Base-by-base conservation (phyloP, 306 rosid genomes). In the Geum urbanum region DNA sequence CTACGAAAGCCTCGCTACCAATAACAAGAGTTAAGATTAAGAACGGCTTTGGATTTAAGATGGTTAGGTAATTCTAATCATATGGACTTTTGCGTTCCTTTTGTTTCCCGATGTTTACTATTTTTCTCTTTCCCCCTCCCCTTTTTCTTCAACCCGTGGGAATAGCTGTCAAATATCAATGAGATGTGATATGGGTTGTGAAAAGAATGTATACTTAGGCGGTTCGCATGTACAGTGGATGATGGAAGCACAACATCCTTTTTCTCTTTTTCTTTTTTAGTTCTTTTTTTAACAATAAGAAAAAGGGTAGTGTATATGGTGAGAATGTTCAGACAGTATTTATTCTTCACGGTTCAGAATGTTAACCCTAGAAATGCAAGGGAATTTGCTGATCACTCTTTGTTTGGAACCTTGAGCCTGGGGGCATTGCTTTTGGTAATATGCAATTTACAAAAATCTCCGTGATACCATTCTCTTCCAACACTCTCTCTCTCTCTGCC, bases 211-310 rank as follows among this genome's bases (percentile, higher is more conserved):
- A 84, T 86, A 86, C 96, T 73, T 86, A 79, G 92, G 90, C 65
- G 83, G 85, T 80, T 82, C 92, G 79, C 84, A 77, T 89, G 95
- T 86, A 88, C 95, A 92, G 96, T 76, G 84, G 87, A 86, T 77
- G 84, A 85, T 82, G 83, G 79, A 77, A 84, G 82, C 85, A 77
- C 57, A 51, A 72, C 59, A 74, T 78, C 84, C 81, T 80, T 66
- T 82, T 67, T 75, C 19, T 24, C n/a, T 41, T 44, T 41, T 18
- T 35, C 32, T 24, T 27, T 50, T 32, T 32, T 3, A 3, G 37
- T 50, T 32, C 22, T 46, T 19, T 57, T 18, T 45, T 65, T 81
- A 71, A 74, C 83, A 90, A 85, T 87, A 89, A 88, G 88, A 80
- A 78, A 79, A 83, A 83, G 85, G 78, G 76, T 78, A 74, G 80